Evolutionary conservation across 225 moss, liverwort and hornwort species (phyloP), one percentile per base, ranked within the genome.

Genomic region (Marchantia polymorpha): DNA sequence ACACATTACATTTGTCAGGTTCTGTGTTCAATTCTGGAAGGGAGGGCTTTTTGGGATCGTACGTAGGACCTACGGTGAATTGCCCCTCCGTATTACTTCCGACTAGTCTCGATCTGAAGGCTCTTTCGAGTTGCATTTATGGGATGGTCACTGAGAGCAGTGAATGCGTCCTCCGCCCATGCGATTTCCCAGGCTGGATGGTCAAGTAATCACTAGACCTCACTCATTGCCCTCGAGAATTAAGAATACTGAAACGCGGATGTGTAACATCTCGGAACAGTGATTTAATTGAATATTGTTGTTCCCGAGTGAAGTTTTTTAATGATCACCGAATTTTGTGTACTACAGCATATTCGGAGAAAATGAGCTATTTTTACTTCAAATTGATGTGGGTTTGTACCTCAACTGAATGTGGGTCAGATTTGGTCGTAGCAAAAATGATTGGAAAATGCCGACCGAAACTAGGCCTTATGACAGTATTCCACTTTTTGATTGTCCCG

Each of bases 101-200:
- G 31, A 75, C 4, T 58, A 10, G 58, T n/a, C 30, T 75, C 75
- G 75, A 75, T 75, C 7, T 58, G 75, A 39, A 59, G 15, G 20
- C 75, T 29, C 30, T 59, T 31, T 46, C 59, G 12, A 46, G 22
- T 59, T 59, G 59, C 15, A 29, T 54, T 39, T 20, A 19, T 29
- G 31, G 59, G 31, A 60, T 22, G 20, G 58, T 55, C 58, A 20
- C 9, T 1, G 75, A 75, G 64, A 39, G 39, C 8, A 52, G 9
- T 53, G 54, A 12, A 29, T 26, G 73, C 13, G 53, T 26, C 10
- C 16, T 54, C 16, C 53, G 17, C 25, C 27, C 16, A 54, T 20
- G 73, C 73, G 26, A 53, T 74, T 53, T 53, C 27, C 54, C 52
- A 12, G 53, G 29, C 16, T 29, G 73, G 73, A 17, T 25, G 25